Conservation (phyloP, 75 land plant genomes). For the Cunninghamia lanceolata region DNA sequence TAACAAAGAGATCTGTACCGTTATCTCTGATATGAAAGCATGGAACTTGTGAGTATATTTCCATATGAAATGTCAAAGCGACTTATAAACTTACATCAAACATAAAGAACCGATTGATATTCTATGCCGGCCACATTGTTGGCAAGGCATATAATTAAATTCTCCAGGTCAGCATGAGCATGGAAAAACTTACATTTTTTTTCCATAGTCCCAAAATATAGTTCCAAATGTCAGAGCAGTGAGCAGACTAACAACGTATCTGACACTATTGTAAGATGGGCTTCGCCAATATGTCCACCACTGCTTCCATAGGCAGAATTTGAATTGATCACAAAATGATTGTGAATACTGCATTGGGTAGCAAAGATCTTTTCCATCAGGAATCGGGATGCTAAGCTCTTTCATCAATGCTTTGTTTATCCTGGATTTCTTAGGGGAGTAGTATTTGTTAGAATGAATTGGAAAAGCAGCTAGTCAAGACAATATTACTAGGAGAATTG, state of each 20-base stretch:
- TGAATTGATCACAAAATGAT: conserved; percentile 18
- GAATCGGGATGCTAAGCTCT: conserved; percentile 12
- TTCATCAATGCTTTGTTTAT: conserved; percentile 15
- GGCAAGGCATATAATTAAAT: background rate
- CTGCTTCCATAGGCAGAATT: conserved; percentile 52
- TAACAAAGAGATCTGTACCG: conserved; percentile 37
- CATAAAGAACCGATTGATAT: background rate
- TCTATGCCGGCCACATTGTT: background rate
- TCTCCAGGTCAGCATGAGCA: background rate
- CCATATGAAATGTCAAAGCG: background rate
- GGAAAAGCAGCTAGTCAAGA: background rate
- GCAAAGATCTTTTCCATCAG: conserved; percentile 22
- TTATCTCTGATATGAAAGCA: conserved; percentile 11
- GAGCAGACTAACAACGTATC: conserved; percentile 34
- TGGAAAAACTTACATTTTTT: conserved; percentile 17
- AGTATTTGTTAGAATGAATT: background rate
- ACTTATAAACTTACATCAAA: background rate
- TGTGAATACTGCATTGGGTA: conserved; percentile 37
- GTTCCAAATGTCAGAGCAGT: conserved; percentile 42
- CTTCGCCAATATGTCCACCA: conserved; percentile 46
- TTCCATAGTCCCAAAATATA: conserved; percentile 30
- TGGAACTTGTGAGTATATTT: background rate
- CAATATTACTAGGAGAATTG: background rate
- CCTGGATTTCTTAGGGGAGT: conserved; percentile 7
- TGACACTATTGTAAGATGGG: conserved; percentile 39